Evolutionary conservation across 2,329 filamentous ascomycete genomes (phyloP).

Genomic region (Alternaria triticimaculans): DNA sequence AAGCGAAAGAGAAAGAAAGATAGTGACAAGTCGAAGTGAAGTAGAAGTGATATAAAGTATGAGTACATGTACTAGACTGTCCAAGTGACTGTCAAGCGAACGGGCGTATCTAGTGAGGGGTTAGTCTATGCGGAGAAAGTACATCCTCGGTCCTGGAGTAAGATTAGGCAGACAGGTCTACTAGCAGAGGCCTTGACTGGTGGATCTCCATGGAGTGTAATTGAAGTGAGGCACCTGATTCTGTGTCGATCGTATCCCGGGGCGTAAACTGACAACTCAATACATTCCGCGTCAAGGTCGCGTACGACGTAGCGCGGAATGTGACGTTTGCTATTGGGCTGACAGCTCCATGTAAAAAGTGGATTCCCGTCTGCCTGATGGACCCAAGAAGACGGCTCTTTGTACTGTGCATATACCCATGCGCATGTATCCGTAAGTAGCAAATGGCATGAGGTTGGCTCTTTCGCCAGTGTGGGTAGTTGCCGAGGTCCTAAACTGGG

Average conservation of each 20-base stretch:
- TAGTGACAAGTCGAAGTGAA: neutral
- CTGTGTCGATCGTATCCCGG: neutral
- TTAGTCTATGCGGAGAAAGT: neutral
- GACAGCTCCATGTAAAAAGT: neutral
- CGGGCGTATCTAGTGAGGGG: neutral
- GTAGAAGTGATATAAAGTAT: neutral
- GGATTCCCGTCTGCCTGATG: neutral
- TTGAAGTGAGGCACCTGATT: neutral
- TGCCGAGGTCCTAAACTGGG: neutral
- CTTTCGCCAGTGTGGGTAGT: neutral
- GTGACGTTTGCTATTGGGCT: neutral
- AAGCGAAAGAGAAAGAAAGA: neutral
- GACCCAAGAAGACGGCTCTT: neutral
- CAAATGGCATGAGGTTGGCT: neutral
- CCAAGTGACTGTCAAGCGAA: neutral
- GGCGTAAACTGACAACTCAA: neutral
- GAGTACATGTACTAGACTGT: neutral
- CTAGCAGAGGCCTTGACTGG: neutral
- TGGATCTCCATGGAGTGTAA: neutral
- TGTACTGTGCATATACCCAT: neutral
- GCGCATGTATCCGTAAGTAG: neutral
- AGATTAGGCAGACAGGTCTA: neutral
- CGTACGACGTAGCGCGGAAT: neutral
- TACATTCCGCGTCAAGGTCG: neutral
- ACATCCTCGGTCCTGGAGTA: slow-evolving; percentile 14